Conservation (phyloP, 352 stramenopile species). For the Phytophthora europaea region DNA sequence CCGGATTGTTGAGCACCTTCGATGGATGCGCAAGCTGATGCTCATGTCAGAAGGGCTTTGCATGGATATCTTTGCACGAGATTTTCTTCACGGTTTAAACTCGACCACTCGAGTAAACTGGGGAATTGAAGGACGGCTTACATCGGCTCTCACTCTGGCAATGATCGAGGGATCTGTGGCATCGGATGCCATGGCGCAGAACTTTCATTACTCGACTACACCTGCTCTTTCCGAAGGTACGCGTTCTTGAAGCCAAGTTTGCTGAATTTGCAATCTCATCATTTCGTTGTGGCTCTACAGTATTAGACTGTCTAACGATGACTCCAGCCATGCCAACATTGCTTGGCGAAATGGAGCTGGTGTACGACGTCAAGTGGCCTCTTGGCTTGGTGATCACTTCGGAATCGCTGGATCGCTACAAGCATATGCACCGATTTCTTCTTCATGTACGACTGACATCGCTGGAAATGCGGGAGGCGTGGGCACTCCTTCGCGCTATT, state of each 20-base stretch:
- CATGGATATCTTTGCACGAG: constrained; percentile 76
- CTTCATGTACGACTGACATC: constrained; percentile 55
- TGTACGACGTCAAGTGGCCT: constrained; percentile 60
- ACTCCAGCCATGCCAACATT: constrained; percentile 38
- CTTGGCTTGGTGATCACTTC: constrained; percentile 59
- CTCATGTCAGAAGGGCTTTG: constrained; percentile 81
- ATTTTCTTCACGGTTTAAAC: constrained; percentile 59
- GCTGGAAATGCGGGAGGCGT: constrained; percentile 53
- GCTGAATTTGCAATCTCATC: not conserved
- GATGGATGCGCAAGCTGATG: constrained; percentile 72
- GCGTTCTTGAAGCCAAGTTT: constrained; percentile 3
- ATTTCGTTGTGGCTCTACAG: constrained; percentile 16
- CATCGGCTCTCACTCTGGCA: constrained; percentile 58
- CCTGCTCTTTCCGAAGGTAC: constrained; percentile 53
- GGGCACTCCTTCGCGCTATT: constrained; percentile 45
- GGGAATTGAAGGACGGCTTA: constrained; percentile 55
- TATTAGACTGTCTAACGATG: constrained; percentile 51
- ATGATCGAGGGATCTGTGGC: constrained; percentile 64
- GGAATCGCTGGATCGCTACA: constrained; percentile 43
- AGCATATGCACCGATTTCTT: constrained; percentile 56
- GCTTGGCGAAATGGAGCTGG: constrained; percentile 58
- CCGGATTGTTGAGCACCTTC: constrained; percentile 56
- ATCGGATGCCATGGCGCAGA: constrained; percentile 29
- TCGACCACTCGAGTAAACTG: constrained; percentile 58
- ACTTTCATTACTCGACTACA: constrained; percentile 62